Percentiles rank a stretch among this genome's conserved stretches.
Conservation (phyloP, 768 basidiomycete species). For the Imleria badia region DNA sequence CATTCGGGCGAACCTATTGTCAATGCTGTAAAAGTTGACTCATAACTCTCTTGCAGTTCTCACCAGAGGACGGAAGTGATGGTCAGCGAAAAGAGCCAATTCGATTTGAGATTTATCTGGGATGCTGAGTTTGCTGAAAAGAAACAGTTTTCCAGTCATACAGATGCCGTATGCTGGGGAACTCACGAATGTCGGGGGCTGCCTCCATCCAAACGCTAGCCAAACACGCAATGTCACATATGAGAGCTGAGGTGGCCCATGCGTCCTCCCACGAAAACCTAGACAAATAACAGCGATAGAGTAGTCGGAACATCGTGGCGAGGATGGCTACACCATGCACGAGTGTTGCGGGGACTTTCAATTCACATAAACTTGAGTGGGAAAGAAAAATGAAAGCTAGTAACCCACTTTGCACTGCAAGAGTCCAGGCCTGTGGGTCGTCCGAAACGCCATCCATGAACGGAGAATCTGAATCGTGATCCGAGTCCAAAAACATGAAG, state of each 20-base stretch:
- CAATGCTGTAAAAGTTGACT: background rate
- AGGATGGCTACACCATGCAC: slow-evolving; percentile 19
- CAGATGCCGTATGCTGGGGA: background rate
- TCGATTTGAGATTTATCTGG: background rate
- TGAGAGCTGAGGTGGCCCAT: slow-evolving; percentile 26
- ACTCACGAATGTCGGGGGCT: slow-evolving; percentile 8
- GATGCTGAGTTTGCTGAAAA: background rate
- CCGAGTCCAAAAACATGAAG: too few species aligned
- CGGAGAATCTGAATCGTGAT: background rate
- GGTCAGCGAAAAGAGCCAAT: slow-evolving; percentile 21
- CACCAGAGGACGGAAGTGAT: slow-evolving; percentile 24
- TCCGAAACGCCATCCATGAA: background rate
- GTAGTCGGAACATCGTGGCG: slow-evolving; percentile 17
- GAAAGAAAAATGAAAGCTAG: background rate
- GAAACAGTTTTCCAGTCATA: background rate
- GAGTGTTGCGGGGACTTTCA: slow-evolving; percentile 16
- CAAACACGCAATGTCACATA: slow-evolving; percentile 22
- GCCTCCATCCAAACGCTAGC: slow-evolving; percentile 19
- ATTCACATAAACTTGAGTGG: background rate
- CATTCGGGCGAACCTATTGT: slow-evolving; percentile 25
- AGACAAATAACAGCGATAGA: slow-evolving; percentile 20
- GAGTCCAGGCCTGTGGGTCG: slow-evolving; percentile 2
- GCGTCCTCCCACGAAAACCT: slow-evolving; percentile 29
- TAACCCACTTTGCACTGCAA: slow-evolving; percentile 14
- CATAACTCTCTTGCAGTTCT: background rate